These are phyloP conservation scores for Amphirosellinia nigrospora DNA, from an alignment of 495 filamentous ascomycete species.

Conservation along the genomic window DNA sequence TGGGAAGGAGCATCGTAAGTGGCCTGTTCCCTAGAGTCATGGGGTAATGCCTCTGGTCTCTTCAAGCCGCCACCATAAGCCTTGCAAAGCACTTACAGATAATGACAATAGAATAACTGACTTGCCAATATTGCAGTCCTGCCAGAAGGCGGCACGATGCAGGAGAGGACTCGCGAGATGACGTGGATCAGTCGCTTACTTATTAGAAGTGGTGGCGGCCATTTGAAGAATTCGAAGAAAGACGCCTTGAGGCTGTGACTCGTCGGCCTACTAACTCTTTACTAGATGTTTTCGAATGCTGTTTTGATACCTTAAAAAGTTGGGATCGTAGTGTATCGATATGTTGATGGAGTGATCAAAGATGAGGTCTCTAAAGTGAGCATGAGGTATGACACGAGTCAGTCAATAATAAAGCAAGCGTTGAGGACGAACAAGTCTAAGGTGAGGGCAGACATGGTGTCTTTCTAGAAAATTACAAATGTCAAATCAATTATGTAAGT, in stretches of 20 bases:
- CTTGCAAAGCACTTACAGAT: not conserved
- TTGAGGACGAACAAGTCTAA: not conserved
- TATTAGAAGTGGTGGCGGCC: slow-evolving; percentile 23
- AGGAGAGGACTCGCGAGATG: slow-evolving; percentile 28
- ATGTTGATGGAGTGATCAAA: not conserved
- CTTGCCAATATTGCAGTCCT: slow-evolving; percentile 29
- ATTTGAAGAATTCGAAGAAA: slow-evolving; percentile 28
- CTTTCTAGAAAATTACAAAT: not conserved
- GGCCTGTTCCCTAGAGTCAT: not conserved
- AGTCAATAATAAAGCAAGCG: not conserved
- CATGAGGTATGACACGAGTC: not conserved
- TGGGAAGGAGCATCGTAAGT: slow-evolving; percentile 17
- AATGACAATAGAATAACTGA: not conserved
- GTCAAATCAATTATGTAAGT: no score
- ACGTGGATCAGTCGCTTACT: slow-evolving; percentile 33
- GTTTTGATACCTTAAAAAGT: not conserved
- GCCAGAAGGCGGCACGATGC: slow-evolving; percentile 43
- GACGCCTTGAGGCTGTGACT: slow-evolving; percentile 4
- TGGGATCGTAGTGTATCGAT: not conserved
- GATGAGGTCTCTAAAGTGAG: not conserved
- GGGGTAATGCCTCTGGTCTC: no score
- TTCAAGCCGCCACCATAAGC: not conserved
- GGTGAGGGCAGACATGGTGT: not conserved
- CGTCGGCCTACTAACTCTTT: not conserved
- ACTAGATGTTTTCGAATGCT: not conserved